These are phyloP conservation scores for Neophaeococcomyces aloes DNA, from an alignment of 2,329 filamentous ascomycete species.

Conservation along the genomic window DNA sequence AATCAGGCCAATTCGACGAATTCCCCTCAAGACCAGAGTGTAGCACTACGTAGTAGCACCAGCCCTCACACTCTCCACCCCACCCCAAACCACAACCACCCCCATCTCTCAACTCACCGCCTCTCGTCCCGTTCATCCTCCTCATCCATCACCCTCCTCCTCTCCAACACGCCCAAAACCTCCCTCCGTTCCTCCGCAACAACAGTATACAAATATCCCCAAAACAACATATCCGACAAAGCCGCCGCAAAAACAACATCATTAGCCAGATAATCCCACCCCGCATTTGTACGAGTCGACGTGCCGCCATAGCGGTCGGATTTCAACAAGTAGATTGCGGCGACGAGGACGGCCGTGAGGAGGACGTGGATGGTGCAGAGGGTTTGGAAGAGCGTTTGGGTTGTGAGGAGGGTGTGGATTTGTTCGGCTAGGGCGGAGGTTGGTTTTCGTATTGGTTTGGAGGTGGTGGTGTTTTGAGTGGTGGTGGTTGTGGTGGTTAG, in stretches of 20 bases:
- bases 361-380: slow-evolving; percentile 16
- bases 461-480: slow-evolving; percentile 2
- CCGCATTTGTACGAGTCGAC: background rate
- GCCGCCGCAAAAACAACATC: slow-evolving; percentile 17
- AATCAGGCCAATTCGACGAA: no score
- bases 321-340: slow-evolving; percentile 18
- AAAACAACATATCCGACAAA: slow-evolving; percentile 21
- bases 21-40: no score
- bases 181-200: slow-evolving; percentile 19
- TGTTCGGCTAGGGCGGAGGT: slow-evolving; percentile 13
- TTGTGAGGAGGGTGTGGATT: slow-evolving; percentile 13
- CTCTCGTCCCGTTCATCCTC: no score
- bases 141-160: slow-evolving; percentile 13
- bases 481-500: background rate
- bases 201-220: slow-evolving; percentile 22
- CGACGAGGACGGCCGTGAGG: slow-evolving; percentile 11
- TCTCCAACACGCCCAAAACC: slow-evolving; percentile 12
- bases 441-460: background rate
- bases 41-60: no score
- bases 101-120: no score
- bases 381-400: slow-evolving; percentile 17
- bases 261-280: slow-evolving; percentile 12
- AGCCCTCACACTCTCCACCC: no score
- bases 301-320: slow-evolving; percentile 4
- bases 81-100: no score